Conservation (phyloP, 306 rosid species). For the Medicago truncatula region MtrunA17r5.0-ANR NC_053042.1:41369001-41369500, state of each 20-base stretch:
- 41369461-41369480: conserved; percentile 80
- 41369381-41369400: conserved; percentile 77
- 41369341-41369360: conserved; percentile 8
- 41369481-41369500: conserved; percentile 69
- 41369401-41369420: conserved; percentile 85
- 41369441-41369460: conserved; percentile 78
- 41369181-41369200: conserved; percentile 81
- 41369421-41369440: conserved; percentile 74
- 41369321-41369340: conserved; percentile 29
- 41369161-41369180: conserved; percentile 77
- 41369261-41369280: background rate
- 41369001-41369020: conserved; percentile 1
- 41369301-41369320: background rate
- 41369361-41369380: conserved; percentile 67
- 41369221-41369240: conserved; percentile 27
- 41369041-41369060: conserved; percentile 16
- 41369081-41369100: conserved; percentile 93
- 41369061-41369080: conserved; percentile 79
- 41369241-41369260: conserved; percentile 6
- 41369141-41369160: conserved; percentile 73
- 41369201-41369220: conserved; percentile 58
- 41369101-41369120: conserved; percentile 76
- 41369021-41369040: background rate
- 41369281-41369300: background rate
- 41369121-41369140: conserved; percentile 62